Conservation (phyloP, 1,139 yeast genomes). For the Lodderomyces pseudojiufengensis region DNA sequence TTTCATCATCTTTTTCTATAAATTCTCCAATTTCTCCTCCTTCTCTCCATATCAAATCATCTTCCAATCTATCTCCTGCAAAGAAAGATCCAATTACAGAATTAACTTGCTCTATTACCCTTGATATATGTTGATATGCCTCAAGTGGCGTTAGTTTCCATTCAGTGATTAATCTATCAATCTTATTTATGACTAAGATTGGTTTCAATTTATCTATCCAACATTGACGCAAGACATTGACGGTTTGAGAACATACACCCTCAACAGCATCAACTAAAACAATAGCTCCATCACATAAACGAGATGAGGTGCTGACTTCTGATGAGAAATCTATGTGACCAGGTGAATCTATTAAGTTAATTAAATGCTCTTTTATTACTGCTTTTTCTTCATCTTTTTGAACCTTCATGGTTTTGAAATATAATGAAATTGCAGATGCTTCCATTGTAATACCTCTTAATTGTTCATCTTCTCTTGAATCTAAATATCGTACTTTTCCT, state of each 20-base stretch:
- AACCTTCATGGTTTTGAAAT: slow-evolving; percentile 63
- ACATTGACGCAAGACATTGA: slow-evolving; percentile 89
- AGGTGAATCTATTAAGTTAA: slow-evolving; percentile 94
- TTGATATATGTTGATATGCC: slow-evolving; percentile 75
- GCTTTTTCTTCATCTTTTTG: slow-evolving; percentile 21
- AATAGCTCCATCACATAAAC: slow-evolving; percentile 95
- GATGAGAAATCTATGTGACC: slow-evolving; percentile 97
- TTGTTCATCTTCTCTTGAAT: slow-evolving; percentile 95
- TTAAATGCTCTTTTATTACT: slow-evolving; percentile 68
- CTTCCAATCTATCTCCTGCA: slow-evolving; percentile 92
- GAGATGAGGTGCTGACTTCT: slow-evolving; percentile 92
- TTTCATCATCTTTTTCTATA: slow-evolving; percentile 76
- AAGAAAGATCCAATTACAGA: slow-evolving; percentile 91
- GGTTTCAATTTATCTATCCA: slow-evolving; percentile 94
- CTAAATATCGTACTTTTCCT: slow-evolving; percentile 89
- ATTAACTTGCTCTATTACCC: slow-evolving; percentile 87
- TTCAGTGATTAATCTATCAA: slow-evolving; percentile 82
- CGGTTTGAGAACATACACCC: slow-evolving; percentile 97
- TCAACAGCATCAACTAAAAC: slow-evolving; percentile 95
- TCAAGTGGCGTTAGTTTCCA: slow-evolving; percentile 79
- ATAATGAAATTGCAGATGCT: slow-evolving; percentile 85
- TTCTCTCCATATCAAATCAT: slow-evolving; percentile 81
- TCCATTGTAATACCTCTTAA: slow-evolving; percentile 97
- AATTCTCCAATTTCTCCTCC: slow-evolving; percentile 53
- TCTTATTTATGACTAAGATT: slow-evolving; percentile 84